Conservation (phyloP, 345 rosid species). For the Brassica juncea region DNA sequence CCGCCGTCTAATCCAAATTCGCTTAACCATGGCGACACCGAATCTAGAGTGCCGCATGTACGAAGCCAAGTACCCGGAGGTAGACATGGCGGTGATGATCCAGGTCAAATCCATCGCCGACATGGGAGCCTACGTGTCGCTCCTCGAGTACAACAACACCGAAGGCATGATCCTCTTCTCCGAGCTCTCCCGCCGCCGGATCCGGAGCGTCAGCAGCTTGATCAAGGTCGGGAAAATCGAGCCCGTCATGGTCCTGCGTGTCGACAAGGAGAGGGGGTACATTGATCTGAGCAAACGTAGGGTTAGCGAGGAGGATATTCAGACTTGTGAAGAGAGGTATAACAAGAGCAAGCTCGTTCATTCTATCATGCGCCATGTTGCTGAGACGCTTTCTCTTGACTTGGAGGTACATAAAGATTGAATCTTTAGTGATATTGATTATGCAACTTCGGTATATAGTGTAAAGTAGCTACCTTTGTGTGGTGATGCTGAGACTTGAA, state of each 20-base stretch:
- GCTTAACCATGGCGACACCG: slow-evolving; percentile 54
- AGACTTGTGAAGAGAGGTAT: slow-evolving; percentile 92
- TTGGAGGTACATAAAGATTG: slow-evolving; percentile 61
- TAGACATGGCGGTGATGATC: slow-evolving; percentile 98
- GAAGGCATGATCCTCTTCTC: slow-evolving; percentile 98
- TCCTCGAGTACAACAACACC: slow-evolving; percentile 94
- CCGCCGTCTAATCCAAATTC: background rate
- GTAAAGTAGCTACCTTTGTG: background rate
- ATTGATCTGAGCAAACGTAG: slow-evolving; percentile 95
- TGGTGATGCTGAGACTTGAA: background rate
- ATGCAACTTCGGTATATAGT: background rate
- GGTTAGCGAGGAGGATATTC: slow-evolving; percentile 93
- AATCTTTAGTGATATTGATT: background rate
- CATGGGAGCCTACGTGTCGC: slow-evolving; percentile 95
- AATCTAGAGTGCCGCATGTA: slow-evolving; percentile 97
- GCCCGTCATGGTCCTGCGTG: slow-evolving; percentile 99
- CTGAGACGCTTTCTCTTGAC: slow-evolving; percentile 80
- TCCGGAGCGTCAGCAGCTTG: slow-evolving; percentile 91
- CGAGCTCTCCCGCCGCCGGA: slow-evolving; percentile 98
- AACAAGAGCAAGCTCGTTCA: slow-evolving; percentile 99
- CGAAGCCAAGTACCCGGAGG: slow-evolving; percentile 90
- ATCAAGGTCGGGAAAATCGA: slow-evolving; percentile 95
- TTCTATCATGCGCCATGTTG: slow-evolving; percentile 97
- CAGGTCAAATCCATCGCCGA: slow-evolving; percentile 96
- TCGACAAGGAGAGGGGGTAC: slow-evolving; percentile 94